Base-by-base conservation (phyloP, 2,329 filamentous ascomycete genomes). In the Ceratocystis cacaofunesta region DNA sequence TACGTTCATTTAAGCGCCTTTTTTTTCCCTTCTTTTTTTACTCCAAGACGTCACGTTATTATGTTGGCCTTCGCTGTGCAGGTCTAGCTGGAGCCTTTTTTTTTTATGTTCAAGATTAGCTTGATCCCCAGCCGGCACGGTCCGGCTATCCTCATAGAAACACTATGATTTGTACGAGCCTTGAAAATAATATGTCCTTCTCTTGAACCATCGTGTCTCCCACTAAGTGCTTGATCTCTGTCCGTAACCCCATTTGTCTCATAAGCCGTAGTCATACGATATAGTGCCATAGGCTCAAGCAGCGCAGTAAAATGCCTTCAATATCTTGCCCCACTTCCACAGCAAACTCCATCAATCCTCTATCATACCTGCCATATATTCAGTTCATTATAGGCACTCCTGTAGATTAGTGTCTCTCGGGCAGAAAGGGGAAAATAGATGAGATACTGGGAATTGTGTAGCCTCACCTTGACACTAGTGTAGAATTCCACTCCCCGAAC, bases 1-100 rank as follows among this genome's bases (percentile, higher is more conserved):
- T 46, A 58, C 52, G 28, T 58, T 58, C 52, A 62, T 62, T 62
- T 12, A 30, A 62, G 61, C 61, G 43, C 28, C 17, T 32, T 62
- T 46, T 46, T 48, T 50, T 62, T 48, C 44, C 46, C 48, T 48
- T n/a, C 41, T 44, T 46, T 30, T 46, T 62, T 62, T 46, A 0
- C 28, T 48, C 17, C 8, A 58, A 58, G 28, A 17, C 28, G 15
- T 36, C 28, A 58, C 52, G 52, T 58, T 58, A 5, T 58, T 36
- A 58, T 58, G 28, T 58, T 32, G 52, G 32, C 52, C 15, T 58
- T 30, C 52, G 52, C 52, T 58, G 48, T 52, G 48, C 48, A 52
- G 48, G 48, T 52, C 48, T 52, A 30, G 52, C 28, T 19, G 52
- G 52, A 19, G 52, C 17, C 12, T 30, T 58, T 58, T 25, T 36